Base-by-base conservation (phyloP, 805 yeast species). In the Scheffersomyces coipomensis region DNA sequence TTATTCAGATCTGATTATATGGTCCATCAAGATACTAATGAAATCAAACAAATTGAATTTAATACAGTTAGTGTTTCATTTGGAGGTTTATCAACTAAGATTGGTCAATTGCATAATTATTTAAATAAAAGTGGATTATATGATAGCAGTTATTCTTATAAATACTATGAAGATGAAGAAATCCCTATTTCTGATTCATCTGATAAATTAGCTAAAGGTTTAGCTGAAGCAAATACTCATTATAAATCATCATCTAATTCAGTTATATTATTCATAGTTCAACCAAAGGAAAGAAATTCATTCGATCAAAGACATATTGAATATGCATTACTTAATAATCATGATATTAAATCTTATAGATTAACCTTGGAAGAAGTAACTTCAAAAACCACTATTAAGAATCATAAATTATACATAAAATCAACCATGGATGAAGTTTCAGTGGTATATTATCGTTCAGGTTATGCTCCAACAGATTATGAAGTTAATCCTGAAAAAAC, bases 21-120 rank as follows among this genome's bases (percentile, higher is more conserved):
- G 81, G 55, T 60, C 41, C 57, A 75, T n/a, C 43, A 42, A 5
- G 46, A 45, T 4, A 40, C 41, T 19, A 40, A 53, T 13, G 58
- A 62, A 19, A 84, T 91, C 53, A 90, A 91, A 56, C 99, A 93
- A 62, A 93, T 93, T 37, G 99, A 93, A 60, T 91, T 91, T 68
- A 93, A 93, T 63, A 90, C 99, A 1, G 88, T 93, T 3, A 85
- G 96, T 52, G 96, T 91, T 3, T 90, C 97, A 1, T 93, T 93
- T 67, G 97, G 95, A 16, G 98, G 95, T 0, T 70, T 93, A 40
- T 83, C 96, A 2, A 60, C 88, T 11, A 85, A 83, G 56, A 91
- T 88, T 19, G 85, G 93, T 16, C 70, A 78, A 48, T 66, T 88
- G 40, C 99, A 93, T 61, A 60, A 72, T 16, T 87, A 76, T 51